phyloP scores from a whole-genome alignment of 768 basidiomycete species.

The Podaxis rugospora region DNA sequence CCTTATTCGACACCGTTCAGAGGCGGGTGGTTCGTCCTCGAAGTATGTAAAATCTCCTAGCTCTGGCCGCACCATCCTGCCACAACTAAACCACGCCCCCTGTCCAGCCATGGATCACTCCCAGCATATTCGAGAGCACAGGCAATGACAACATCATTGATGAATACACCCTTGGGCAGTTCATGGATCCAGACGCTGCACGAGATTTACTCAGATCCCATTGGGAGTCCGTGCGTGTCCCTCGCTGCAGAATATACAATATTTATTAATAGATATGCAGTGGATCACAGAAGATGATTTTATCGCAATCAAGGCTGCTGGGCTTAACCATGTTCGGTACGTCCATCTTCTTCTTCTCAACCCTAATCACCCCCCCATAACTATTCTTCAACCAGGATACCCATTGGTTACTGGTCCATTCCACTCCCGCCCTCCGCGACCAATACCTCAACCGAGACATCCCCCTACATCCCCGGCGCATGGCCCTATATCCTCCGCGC shows the following conservation, averaged over 20 bases:
- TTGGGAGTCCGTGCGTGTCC: conserved; percentile 45
- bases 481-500: conserved; percentile 66
- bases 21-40: conserved; percentile 62
- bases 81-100: not conserved
- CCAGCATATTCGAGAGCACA: conserved; percentile 64
- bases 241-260: not conserved
- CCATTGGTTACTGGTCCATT: conserved; percentile 78
- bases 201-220: conserved; percentile 42
- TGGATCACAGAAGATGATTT: conserved; percentile 75
- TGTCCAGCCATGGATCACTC: conserved; percentile 72
- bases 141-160: conserved; percentile 53
- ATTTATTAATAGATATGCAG: conserved; percentile 16
- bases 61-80: not conserved
- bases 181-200: conserved; percentile 41
- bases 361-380: not conserved
- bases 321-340: conserved; percentile 69
- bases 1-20: conserved; percentile 22
- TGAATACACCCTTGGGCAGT: conserved; percentile 57
- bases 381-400: conserved; percentile 41
- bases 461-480: conserved; percentile 59
- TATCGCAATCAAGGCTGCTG: conserved; percentile 55
- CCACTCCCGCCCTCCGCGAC: conserved; percentile 55
- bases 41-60: conserved; percentile 28
- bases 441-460: conserved; percentile 16
- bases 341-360: conserved; percentile 9